A percentile compares a stretch with the other conserved stretches of the same genome.
Evolutionary conservation across 768 basidiomycete genomes (phyloP).

Genomic region (Leucogyrophana mollusca): DNA sequence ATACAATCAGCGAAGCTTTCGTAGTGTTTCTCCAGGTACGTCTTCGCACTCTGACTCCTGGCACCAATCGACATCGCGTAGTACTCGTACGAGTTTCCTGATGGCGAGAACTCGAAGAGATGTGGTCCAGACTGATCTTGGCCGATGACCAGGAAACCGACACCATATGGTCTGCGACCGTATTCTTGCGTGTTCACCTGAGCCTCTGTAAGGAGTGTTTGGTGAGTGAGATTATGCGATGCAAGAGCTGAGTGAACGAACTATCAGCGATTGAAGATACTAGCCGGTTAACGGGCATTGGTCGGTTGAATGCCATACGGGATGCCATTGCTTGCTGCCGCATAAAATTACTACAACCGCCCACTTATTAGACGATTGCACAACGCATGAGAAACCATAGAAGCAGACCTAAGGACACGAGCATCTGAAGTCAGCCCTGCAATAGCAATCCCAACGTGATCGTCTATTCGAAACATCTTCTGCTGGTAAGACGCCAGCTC

Average conservation of each 20-base stretch:
- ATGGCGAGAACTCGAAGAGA: conserved; percentile 97
- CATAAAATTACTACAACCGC: conserved; percentile 86
- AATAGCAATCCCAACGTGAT: conserved; percentile 99
- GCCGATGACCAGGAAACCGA: conserved; percentile 97
- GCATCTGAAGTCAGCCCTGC: conserved; percentile 99
- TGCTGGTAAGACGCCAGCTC: conserved; percentile 99
- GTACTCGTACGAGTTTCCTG: conserved; percentile 97
- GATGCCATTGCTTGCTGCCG: conserved; percentile 96
- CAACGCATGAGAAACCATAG: not conserved
- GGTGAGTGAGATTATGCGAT: conserved; percentile 5
- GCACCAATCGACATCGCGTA: conserved; percentile 99
- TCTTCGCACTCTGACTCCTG: conserved; percentile 96
- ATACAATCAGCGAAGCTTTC: conserved; percentile 83
- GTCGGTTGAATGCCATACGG: conserved; percentile 93
- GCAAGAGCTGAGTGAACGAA: conserved; percentile 39
- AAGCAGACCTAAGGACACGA: conserved; percentile 81
- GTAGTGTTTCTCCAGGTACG: conserved; percentile 94
- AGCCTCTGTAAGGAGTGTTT: conserved; percentile 61
- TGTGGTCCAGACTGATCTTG: conserved; percentile 97
- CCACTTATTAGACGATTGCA: conserved; percentile 2
- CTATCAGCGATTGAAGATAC: conserved; percentile 95
- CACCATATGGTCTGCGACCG: conserved; percentile 95
- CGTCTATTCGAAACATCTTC: conserved; percentile 99
- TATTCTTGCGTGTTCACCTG: conserved; percentile 99
- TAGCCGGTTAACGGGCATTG: conserved; percentile 90